These are phyloP conservation scores for Wickerhamomyces silvicola DNA, from an alignment of 805 yeast genomes.

Conservation along the genomic window DNA sequence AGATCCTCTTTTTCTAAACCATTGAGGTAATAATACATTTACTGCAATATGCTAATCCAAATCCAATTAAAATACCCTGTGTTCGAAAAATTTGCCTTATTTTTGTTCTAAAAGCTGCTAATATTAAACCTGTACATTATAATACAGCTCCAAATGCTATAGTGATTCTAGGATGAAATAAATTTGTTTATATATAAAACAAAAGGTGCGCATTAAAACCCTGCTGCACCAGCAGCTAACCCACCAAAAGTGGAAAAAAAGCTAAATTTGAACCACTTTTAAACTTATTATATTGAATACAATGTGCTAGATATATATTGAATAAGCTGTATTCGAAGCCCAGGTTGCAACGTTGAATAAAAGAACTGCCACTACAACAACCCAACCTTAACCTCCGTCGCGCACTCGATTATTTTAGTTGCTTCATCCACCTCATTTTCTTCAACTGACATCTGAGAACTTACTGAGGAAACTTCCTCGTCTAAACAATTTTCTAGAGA, in stretches of 20 bases:
- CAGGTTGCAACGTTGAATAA: slow-evolving; percentile 22
- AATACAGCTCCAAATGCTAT: slow-evolving; percentile 42
- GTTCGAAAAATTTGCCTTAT: slow-evolving; percentile 63
- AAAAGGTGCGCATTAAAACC: slow-evolving; percentile 55
- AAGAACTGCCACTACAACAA: slow-evolving; percentile 17
- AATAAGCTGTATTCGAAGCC: slow-evolving; percentile 33
- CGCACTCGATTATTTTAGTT: slow-evolving; percentile 1
- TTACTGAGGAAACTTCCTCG: too few relatives aligned
- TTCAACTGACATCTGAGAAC: not conserved
- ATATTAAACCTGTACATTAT: slow-evolving; percentile 48
- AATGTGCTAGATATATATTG: slow-evolving; percentile 57
- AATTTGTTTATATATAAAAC: slow-evolving; percentile 37
- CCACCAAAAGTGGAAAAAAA: slow-evolving; percentile 69
- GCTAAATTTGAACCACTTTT: slow-evolving; percentile 48
- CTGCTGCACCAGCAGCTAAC: slow-evolving; percentile 46
- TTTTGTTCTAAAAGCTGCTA: slow-evolving; percentile 53
- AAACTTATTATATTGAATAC: slow-evolving; percentile 42
- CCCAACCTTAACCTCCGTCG: slow-evolving; percentile 25
- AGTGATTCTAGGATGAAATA: slow-evolving; percentile 40
- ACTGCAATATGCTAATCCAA: slow-evolving; percentile 51
- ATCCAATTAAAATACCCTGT: slow-evolving; percentile 59
- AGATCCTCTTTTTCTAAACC: slow-evolving; percentile 60
- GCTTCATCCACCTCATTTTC: not conserved
- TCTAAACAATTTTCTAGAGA: too few relatives aligned
- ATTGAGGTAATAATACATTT: slow-evolving; percentile 56